Evolutionary conservation across 768 basidiomycete species (phyloP).

Genomic region (Rhodotorula diobovata): DNA sequence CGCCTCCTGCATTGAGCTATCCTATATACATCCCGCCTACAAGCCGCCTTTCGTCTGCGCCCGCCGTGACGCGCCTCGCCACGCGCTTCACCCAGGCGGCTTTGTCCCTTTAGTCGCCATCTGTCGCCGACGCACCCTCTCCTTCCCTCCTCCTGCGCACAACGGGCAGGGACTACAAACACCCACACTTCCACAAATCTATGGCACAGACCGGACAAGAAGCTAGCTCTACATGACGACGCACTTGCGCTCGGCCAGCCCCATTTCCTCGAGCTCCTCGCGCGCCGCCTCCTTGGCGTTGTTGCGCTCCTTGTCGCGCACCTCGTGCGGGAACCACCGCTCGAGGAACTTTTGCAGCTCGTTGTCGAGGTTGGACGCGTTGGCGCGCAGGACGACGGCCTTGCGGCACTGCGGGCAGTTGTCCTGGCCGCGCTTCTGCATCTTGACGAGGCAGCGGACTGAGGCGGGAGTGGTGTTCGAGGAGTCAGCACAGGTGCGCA

Average conservation of each 20-base stretch:
- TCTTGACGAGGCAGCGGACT: slow-evolving; percentile 66
- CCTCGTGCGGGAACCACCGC: slow-evolving; percentile 85
- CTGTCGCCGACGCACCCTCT: too few relatives aligned
- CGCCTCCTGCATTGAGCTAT: too few relatives aligned
- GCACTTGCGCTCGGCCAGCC: slow-evolving; percentile 49
- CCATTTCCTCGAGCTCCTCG: slow-evolving; percentile 66
- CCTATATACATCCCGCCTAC: too few relatives aligned
- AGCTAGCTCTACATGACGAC: slow-evolving; percentile 22
- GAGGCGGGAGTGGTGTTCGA: background rate
- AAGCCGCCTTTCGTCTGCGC: too few relatives aligned
- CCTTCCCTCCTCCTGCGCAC: too few relatives aligned
- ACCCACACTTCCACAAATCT: too few relatives aligned
- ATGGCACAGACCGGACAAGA: too few relatives aligned
- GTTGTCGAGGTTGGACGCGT: slow-evolving; percentile 73
- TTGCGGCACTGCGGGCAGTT: slow-evolving; percentile 82
- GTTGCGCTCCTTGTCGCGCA: slow-evolving; percentile 59
- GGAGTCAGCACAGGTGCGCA: background rate
- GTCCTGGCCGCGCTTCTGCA: slow-evolving; percentile 72
- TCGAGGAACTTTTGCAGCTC: slow-evolving; percentile 78
- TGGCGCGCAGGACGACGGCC: slow-evolving; percentile 66
- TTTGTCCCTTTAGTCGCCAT: too few relatives aligned
- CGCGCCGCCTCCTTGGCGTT: slow-evolving; percentile 69
- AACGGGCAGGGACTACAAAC: too few relatives aligned
- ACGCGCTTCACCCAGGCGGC: too few relatives aligned
- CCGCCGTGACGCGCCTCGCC: too few relatives aligned